Evolutionary conservation across 2,329 filamentous ascomycete genomes (phyloP).

Genomic region (Aspergillus piperis): DNA sequence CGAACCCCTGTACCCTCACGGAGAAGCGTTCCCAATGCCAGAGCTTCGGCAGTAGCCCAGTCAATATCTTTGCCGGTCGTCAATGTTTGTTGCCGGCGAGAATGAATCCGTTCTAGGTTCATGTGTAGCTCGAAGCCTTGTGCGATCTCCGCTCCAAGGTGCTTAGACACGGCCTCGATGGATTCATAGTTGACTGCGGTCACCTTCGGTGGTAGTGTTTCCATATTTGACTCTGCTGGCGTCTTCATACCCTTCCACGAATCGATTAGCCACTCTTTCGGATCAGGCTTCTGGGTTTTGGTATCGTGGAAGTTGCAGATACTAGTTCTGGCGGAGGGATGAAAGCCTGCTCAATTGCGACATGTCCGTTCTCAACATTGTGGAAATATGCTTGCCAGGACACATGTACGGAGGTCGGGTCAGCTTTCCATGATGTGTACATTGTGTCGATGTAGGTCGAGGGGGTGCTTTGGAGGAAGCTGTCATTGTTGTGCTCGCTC

Average conservation of each 20-base stretch:
- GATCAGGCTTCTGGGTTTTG: conserved; percentile 74
- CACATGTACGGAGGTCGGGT: conserved; percentile 89
- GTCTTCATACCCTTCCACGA: conserved; percentile 99
- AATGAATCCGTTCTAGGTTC: conserved; percentile 94
- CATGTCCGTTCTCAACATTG: conserved; percentile 98
- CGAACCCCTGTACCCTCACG: conserved; percentile 95
- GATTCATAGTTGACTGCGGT: too few relatives aligned
- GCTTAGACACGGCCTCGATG: conserved; percentile 63
- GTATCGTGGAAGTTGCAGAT: conserved; percentile 63
- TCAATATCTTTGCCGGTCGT: conserved; percentile 92
- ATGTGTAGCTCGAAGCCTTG: conserved; percentile 84
- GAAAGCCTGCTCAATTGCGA: conserved; percentile 97
- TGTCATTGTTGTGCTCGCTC: too few relatives aligned
- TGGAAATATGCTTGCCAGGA: conserved; percentile 99
- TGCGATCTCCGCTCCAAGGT: conserved; percentile 72
- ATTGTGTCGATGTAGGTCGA: conserved; percentile 99
- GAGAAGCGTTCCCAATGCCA: conserved; percentile 90
- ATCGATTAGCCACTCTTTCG: conserved; percentile 97
- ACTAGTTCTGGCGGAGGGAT: conserved; percentile 91
- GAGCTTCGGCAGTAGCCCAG: conserved; percentile 93
- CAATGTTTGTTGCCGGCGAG: conserved; percentile 86
- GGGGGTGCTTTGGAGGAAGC: conserved; percentile 89
- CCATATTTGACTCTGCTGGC: conserved; percentile 91
- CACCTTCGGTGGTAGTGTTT: conserved; percentile 86
- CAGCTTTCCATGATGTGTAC: conserved; percentile 96